Percentiles rank a stretch among this genome's conserved stretches.
These are phyloP conservation scores for Botrytis tulipae DNA, from an alignment of 2,329 filamentous ascomycete species.

Conservation along the genomic window DNA sequence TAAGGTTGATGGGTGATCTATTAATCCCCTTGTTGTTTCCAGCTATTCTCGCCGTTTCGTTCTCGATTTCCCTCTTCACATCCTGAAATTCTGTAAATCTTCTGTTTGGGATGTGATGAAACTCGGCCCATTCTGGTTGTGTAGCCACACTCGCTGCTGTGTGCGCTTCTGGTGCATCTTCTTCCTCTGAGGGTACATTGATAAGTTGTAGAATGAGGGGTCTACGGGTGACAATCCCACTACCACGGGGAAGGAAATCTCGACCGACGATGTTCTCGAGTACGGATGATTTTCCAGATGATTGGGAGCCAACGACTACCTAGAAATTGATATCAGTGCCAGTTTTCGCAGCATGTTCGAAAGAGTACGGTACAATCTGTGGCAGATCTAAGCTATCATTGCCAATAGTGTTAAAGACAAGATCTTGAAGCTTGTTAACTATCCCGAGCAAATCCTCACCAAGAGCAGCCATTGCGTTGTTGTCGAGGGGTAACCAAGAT, in stretches of 20 bases:
- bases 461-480: conserved; percentile 74
- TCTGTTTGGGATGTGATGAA: conserved; percentile 88
- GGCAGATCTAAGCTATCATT: conserved; percentile 96
- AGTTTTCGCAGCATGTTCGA: conserved; percentile 25
- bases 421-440: conserved; percentile 97
- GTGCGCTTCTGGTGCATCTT: conserved; percentile 68
- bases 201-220: conserved; percentile 97
- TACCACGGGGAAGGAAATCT: conserved; percentile 94
- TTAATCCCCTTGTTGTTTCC: conserved; percentile 99
- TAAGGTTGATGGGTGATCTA: conserved; percentile 94
- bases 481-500: conserved; percentile 31
- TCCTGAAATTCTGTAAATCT: conserved; percentile 88
- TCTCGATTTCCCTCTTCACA: conserved; percentile 95
- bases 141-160: conserved; percentile 69
- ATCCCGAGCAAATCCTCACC: conserved; percentile 93
- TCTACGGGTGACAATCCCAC: conserved; percentile 91
- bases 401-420: conserved; percentile 99
- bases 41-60: conserved; percentile 89
- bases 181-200: conserved; percentile 75
- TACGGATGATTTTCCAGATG: conserved; percentile 96
- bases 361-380: conserved; percentile 75
- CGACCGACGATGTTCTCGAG: conserved; percentile 98
- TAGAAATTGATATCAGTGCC: conserved; percentile 42
- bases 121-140: conserved; percentile 83
- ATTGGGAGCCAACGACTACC: conserved; percentile 98